Evolutionary conservation across 139 green algal species (phyloP), one percentile per base, ranked within the genome.

Genomic region (Tetraselmis chui): DNA sequence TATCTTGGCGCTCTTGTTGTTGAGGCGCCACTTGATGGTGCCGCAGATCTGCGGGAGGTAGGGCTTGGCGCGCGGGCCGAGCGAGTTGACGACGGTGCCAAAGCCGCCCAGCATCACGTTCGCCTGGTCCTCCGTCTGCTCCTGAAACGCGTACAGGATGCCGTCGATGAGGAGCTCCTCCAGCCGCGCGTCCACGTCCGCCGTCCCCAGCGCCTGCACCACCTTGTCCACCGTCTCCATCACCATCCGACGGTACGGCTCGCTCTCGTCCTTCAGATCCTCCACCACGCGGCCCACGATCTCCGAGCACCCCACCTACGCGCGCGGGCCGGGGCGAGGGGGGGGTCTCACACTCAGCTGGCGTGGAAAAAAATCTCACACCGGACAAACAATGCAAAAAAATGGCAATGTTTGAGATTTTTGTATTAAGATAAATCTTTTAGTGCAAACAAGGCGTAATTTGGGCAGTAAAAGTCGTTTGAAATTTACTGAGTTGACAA

Each of bases 11-110:
- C 80, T 90, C 88, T 98, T 98, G 93, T 99, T 98, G 92, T 99
- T 99, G 28, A 99, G 92, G 32, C 97, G 90, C 97, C 97, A 99
- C 91, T 99, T 99, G 93, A 99, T 98, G 77, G 94, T 98, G 31
- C 97, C 97, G 88, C 91, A 97, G 80, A 99, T 98, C 91, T 99
- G 97, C 22, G 95, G 94, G 76, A 99, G 90, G 88, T 99, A 99
- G 2, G 96, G 95, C 88, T 97, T 96, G 76, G 97, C 91, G 28
- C 97, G 91, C 87, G 92, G 88, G 77, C 95, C 93, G 76, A 99
- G 92, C 28, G 91, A 89, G 89, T 97, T 98, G 76, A 99, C 90
- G 25, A 98, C 93, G 0, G 95, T 98, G 82, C 95, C 97, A 86
- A 99, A 98, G 77, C 94, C 97, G 85, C 98, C 97, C 30, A 99